Base-by-base conservation (phyloP, 2,329 filamentous ascomycete genomes). In the Macroventuria anomochaeta region DNA sequence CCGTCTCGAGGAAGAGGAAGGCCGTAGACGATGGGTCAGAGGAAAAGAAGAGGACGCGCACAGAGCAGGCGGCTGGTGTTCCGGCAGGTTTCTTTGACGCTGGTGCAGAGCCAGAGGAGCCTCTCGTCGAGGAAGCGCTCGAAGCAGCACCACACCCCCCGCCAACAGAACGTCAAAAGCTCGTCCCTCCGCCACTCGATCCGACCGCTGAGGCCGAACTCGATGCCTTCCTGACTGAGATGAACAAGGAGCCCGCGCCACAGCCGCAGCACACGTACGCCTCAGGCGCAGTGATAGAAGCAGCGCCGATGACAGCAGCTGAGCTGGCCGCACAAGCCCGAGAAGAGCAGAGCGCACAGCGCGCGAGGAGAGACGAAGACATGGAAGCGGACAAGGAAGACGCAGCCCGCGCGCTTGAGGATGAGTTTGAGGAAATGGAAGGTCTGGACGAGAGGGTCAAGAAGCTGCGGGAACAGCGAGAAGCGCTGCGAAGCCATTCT, bases 221-320 rank as follows among this genome's bases (percentile, higher is more conserved):
- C 2, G 87, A 96, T 70, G 92, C 68, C 13, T 73, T 74, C 47
- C 39, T 74, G 54, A 56, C 55, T 32, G 76, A 77, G 33, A 76
- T 90, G 7, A 86, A 93, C 69, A 90, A 96, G 67, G 85, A 88
- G 47, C 90, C 95, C 74, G 95, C 90, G 89, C 46, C 61, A 7
- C 96, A 96, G 69, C 89, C 89, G 2, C 90, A 96, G 47, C 86
- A 96, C 49, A 41, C 63, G 12, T 67, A 72, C 29, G 56, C 65
- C 12, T 62, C 71, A 0, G 68, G 66, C 34, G 76, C 77, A 5
- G 76, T 77, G 7, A 79, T 81, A 40, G 75, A 77, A 46, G 72
- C 78, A 5, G 76, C 77, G 7, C 76, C 79, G 11, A 75, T 80
- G 74, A 74, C 77, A 1, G 77, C 76, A 2, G 77, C 77, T 43